phyloP scores from a whole-genome alignment of 2,329 filamentous ascomycete species.

The Colletotrichum lindemuthianum region DNA sequence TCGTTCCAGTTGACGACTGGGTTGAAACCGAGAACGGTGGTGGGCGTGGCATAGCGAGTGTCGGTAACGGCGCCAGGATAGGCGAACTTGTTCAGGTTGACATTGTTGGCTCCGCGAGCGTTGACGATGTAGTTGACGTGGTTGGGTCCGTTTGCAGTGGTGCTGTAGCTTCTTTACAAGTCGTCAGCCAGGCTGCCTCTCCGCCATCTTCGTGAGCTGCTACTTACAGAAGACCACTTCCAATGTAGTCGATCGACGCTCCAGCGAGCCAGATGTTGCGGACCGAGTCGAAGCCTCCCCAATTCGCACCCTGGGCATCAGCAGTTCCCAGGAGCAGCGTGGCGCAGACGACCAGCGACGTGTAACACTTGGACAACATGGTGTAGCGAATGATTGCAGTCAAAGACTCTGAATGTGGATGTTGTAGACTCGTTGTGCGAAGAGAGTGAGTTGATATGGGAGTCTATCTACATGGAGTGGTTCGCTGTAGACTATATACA shows the following conservation, averaged over 20 bases:
- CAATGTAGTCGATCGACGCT: slow-evolving; percentile 11
- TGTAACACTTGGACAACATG: background rate
- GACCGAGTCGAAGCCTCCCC: slow-evolving; percentile 10
- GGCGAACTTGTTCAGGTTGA: slow-evolving; percentile 17
- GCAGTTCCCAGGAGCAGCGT: background rate
- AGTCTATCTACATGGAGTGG: no score
- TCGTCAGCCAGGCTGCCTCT: no score
- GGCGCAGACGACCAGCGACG: background rate
- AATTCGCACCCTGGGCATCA: background rate
- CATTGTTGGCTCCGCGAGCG: slow-evolving; percentile 1
- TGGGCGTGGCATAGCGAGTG: slow-evolving; percentile 9
- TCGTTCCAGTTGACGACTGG: slow-evolving; percentile 17
- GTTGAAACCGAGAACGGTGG: slow-evolving; percentile 3
- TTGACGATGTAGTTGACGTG: slow-evolving; percentile 21
- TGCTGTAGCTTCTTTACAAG: slow-evolving; percentile 1
- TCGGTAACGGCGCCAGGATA: slow-evolving; percentile 5
- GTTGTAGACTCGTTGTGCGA: background rate
- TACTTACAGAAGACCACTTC: background rate
- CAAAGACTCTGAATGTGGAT: no score
- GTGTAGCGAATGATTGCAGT: fast-evolving
- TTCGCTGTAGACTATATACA: no score
- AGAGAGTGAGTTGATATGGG: background rate
- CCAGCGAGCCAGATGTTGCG: slow-evolving; percentile 10
- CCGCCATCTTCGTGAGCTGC: no score
- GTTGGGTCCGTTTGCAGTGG: slow-evolving; percentile 3